Evolutionary conservation across 805 yeast genomes (phyloP), one percentile per base, ranked within the genome.

Genomic region (Tetrapisispora fleetii): DNA sequence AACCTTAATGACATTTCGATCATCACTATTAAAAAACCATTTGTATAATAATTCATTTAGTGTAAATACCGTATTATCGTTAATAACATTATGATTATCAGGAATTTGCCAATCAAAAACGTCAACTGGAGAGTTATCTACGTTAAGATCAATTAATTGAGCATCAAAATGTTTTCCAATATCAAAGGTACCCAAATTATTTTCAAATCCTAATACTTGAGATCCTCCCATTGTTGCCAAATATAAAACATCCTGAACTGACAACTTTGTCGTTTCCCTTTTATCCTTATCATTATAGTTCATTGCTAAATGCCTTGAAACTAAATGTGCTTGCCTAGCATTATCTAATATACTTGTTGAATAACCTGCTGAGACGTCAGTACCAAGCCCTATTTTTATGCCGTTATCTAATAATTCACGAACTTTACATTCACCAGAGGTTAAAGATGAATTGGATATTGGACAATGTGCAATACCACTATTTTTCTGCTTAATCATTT

Each of bases 11-110:
- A 91, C 80, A 63, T 93, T 93, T 60, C 98, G 76, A 64, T 93
- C 97, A 67, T 93, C 99, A 18, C 98, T 98, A 50, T 80, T 77
- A 64, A 88, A 93, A 9, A 91, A 70, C 99, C 99, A 93, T 64
- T 88, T 89, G 51, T 85, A 85, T 3, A 89, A 63, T 47, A 86
- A 59, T 58, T 83, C 78, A 28, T 69, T 70, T 21, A 40, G 36
- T 11, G 47, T 46, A 17, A 55, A 50, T 17, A 18, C 21, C 4
- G 9, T 27, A 40, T 40, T 39, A 16, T 17, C n/a, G 24, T 27
- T 11, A 51, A 51, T 32, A 51, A 51, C 9, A 28, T 45, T 39
- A 14, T 24, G 28, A 24, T 28, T 14, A 16, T 40, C 17, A 21
- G 46, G 19, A n/a, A 67, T 53, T 59, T 84, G 90, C 83, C 89